Conservation (phyloP, 2,329 filamentous ascomycete genomes). For the Curvularia eragrostidis region DNA sequence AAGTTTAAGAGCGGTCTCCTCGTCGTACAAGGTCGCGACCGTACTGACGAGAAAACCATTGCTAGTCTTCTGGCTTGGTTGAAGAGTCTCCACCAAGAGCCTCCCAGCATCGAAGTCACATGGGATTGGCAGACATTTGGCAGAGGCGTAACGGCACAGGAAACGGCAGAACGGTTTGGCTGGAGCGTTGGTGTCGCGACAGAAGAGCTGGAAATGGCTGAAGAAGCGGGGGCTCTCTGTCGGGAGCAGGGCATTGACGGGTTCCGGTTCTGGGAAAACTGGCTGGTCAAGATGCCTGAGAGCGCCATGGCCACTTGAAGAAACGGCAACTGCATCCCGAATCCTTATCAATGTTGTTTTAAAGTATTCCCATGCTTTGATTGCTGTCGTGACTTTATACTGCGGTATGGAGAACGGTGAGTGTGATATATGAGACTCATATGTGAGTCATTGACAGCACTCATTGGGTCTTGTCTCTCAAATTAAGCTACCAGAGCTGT, state of each 20-base stretch:
- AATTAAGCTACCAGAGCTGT: neutral
- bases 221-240: constrained; percentile 85
- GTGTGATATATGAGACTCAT: no score
- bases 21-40: constrained; percentile 86
- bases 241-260: constrained; percentile 93
- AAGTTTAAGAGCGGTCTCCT: constrained; percentile 93
- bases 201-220: constrained; percentile 96
- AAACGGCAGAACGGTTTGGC: constrained; percentile 86
- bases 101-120: constrained; percentile 67
- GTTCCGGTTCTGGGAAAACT: constrained; percentile 90
- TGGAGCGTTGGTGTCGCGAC: constrained; percentile 97
- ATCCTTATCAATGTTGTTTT: neutral
- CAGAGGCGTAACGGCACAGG: constrained; percentile 85
- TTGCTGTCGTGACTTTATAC: neutral
- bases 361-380: neutral
- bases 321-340: neutral
- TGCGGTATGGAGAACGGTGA: neutral
- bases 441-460: neutral
- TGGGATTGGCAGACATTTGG: constrained; percentile 85
- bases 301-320: neutral
- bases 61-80: constrained; percentile 79
- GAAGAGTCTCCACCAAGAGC: constrained; percentile 70
- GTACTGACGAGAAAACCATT: constrained; percentile 90
- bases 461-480: neutral
- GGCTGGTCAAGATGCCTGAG: constrained; percentile 39